Percentiles rank a stretch among this genome's conserved stretches.
These are phyloP conservation scores for Dalbergia oliveri DNA, from an alignment of 306 rosid species.

Conservation along the genomic window DNA sequence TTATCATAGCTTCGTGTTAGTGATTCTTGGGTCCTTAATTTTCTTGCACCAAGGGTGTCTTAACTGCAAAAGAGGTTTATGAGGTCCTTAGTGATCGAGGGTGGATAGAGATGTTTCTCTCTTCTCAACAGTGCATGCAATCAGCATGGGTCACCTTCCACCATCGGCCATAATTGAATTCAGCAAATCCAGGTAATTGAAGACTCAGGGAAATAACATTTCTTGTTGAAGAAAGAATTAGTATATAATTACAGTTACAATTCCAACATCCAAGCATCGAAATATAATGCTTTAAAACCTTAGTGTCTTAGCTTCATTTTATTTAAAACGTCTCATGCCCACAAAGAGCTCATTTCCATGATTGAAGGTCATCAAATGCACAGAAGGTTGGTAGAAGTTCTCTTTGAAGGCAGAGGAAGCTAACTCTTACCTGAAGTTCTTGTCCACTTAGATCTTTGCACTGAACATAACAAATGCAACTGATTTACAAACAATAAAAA, in stretches of 20 bases:
- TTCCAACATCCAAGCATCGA: neutral
- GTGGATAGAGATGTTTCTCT: constrained; percentile 83
- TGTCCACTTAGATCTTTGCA: neutral
- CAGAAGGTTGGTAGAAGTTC: constrained; percentile 26
- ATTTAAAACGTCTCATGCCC: neutral
- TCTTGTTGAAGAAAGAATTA: constrained; percentile 36
- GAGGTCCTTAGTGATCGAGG: constrained; percentile 86
- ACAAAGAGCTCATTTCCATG: constrained; percentile 5
- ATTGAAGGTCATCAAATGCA: constrained; percentile 19
- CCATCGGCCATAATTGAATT: constrained; percentile 89
- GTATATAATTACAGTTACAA: neutral
- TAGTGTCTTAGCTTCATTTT: constrained; percentile 27
- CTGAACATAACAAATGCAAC: constrained; percentile 13
- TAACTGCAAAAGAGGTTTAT: constrained; percentile 85
- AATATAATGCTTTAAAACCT: constrained; percentile 25
- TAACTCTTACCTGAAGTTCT: constrained; percentile 4
- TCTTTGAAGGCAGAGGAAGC: constrained; percentile 37
- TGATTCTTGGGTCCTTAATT: constrained; percentile 34
- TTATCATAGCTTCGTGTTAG: neutral
- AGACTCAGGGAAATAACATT: constrained; percentile 25
- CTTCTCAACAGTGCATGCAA: constrained; percentile 82
- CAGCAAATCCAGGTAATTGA: constrained; percentile 50
- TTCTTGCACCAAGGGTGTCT: constrained; percentile 74
- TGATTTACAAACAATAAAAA: constrained; percentile 34
- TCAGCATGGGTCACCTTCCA: constrained; percentile 78